Evolutionary conservation across 768 basidiomycete genomes (phyloP).

Genomic region (Mycena latifolia): DNA sequence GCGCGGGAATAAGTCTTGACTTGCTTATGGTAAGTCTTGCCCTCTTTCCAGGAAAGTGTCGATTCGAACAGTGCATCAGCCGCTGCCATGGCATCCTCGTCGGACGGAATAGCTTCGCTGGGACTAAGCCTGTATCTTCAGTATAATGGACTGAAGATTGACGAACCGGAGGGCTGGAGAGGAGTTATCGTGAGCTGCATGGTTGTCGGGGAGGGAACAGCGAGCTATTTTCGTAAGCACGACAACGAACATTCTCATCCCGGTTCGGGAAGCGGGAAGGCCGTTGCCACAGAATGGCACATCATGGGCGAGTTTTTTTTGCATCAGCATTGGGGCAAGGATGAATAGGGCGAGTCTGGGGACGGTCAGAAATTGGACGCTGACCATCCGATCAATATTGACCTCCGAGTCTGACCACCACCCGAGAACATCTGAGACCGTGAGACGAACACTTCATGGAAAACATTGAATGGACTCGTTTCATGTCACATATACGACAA

Average conservation of each 20-base stretch:
- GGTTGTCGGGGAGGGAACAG: slow-evolving; percentile 36
- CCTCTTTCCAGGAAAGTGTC: slow-evolving; percentile 72
- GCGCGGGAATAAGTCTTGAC: slow-evolving; percentile 69
- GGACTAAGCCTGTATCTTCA: not conserved
- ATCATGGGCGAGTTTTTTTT: not conserved
- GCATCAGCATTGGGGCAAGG: no score
- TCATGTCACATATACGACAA: no score
- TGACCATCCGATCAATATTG: no score
- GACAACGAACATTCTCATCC: slow-evolving; percentile 5
- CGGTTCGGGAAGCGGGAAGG: not conserved
- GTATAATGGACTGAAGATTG: not conserved
- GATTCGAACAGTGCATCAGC: slow-evolving; percentile 69
- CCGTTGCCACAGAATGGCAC: not conserved
- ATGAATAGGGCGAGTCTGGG: no score
- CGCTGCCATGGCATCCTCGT: slow-evolving; percentile 66
- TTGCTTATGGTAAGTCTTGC: slow-evolving; percentile 69
- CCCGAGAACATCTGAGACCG: no score
- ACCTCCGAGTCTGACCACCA: no score
- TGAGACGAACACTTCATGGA: no score
- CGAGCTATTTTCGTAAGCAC: slow-evolving; percentile 17
- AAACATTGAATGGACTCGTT: no score
- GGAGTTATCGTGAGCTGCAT: slow-evolving; percentile 55
- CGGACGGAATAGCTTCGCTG: slow-evolving; percentile 68
- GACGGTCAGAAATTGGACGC: no score
- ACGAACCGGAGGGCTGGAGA: slow-evolving; percentile 53